Base-by-base conservation (phyloP, 345 rosid genomes). In the Salix suchowensis region DNA sequence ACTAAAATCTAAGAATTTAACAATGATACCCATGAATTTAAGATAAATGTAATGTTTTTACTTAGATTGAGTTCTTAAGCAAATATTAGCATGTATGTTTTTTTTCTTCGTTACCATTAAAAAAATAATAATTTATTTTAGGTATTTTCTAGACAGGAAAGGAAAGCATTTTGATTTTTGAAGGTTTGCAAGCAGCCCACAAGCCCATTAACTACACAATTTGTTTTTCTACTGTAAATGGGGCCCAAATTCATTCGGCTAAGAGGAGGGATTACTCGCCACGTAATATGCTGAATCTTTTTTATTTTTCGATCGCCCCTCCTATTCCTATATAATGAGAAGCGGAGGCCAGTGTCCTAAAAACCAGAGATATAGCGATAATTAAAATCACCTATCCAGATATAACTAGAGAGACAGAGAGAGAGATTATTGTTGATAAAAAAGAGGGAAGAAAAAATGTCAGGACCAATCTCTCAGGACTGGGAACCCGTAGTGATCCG, bases 401-500 rank as follows among this genome's bases (percentile, higher is more conserved):
- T 11, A 30, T 5, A 64, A 62, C 37, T 34, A 34, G 37, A 5
- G n/a, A 42, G 12, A 21, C 6, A 36, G 24, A 6, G 24, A 6
- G 24, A 6, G 71, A 18, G 2, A n/a, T 14, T 16, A 21, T 67
- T 5, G 46, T 67, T 67, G 48, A 21, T 19, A 21, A 39, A 23
- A n/a, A 67, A 39, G 15, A 67, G 30, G 46, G 42, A 7, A 28
- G 26, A 65, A 26, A 65, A 30, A 52, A 72, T 76, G 84, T 12
- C 82, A 62, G 82, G 84, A 77, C 78, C 81, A 19, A 69, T 81
- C 42, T 65, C 84, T 16, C 81, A 77, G 81, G 84, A 81, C 73
- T 81, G 84, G 84, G 81, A 81, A 24, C 81, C 81, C 13, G 78
- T 81, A 15, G 84, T 77, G 4, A 74, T 81, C 81, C 84, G 84